Base-by-base conservation (phyloP, 2,329 filamentous ascomycete genomes). In the Penicillium sp. region DNA sequence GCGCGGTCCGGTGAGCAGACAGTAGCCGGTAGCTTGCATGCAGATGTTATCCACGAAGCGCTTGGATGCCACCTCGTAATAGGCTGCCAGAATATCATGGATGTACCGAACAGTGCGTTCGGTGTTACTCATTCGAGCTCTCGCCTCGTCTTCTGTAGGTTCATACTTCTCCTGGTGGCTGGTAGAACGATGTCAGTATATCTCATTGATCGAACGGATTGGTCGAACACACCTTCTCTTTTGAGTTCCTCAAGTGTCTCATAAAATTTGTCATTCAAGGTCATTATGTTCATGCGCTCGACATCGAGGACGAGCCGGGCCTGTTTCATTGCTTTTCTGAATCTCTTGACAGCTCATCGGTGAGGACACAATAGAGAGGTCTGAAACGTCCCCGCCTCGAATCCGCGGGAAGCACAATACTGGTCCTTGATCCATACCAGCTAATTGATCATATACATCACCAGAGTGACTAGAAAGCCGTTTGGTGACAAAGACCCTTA, bases 31-130 rank as follows among this genome's bases (percentile, higher is more conserved):
- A 0, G 80, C 83, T 61, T 89, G 86, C 59, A 81, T 80, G 65
- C 79, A 85, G 1, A 91, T 70, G 3, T 77, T 81, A 62, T 90
- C 87, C 1, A 88, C 79, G 57, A 90, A 88, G 0, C 86, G 81
- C 65, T 83, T 83, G 13, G 77, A 77, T 0, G 85, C 78, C 1
- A 88, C 81, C 27, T 83, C 79, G 74, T 90, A 89, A 70, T 87
- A 90, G 1, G 81, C 78, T 29, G 78, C 70, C 0, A 90, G 75
- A 0, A 83, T 81, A 55, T 89, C 82, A 52, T 88, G 83, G 4
- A 89, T 81, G 10, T 86, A 79, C 35, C 82, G 75, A 1, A 62
- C 45, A 0, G 63, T 65, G 2, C 63, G 54, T 4, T 62, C 10
- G 2, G 31, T 21, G 35, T 67, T 70, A 42, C 59, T 65, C 55